Evolutionary conservation across 371 early-diverging fungal genomes (phyloP).

Genomic region (Syncephalastrum sp.): DNA sequence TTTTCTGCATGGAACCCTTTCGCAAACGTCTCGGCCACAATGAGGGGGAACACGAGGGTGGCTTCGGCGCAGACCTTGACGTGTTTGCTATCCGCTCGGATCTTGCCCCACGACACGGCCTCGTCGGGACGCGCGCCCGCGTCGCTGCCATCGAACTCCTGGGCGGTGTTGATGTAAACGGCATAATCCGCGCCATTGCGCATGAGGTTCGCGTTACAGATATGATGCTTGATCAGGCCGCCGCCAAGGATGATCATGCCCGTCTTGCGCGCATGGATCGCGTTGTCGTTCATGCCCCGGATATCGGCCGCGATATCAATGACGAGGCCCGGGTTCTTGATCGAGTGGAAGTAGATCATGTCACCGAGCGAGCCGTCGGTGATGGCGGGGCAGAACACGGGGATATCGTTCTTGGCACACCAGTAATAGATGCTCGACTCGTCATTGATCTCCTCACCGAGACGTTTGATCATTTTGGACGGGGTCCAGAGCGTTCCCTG

Average conservation of each 20-base stretch:
- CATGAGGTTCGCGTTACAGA: constrained; percentile 99
- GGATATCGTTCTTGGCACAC: constrained; percentile 91
- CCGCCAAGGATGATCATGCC: constrained; percentile 99
- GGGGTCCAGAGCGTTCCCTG: constrained; percentile 90
- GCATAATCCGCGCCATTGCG: constrained; percentile 99
- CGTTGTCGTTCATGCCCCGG: constrained; percentile 90
- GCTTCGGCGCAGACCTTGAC: constrained; percentile 97
- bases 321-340: constrained; percentile 90
- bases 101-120: constrained; percentile 99
- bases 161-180: constrained; percentile 98
- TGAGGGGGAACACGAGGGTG: constrained; percentile 92
- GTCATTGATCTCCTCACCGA: constrained; percentile 96
- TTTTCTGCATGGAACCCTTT: constrained; percentile 37
- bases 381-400: constrained; percentile 98
- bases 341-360: constrained; percentile 98
- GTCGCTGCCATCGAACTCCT: constrained; percentile 99
- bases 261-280: constrained; percentile 93
- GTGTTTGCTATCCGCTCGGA: constrained; percentile 79
- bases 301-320: constrained; percentile 98
- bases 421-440: constrained; percentile 97
- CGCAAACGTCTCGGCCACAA: constrained; percentile 95
- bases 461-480: constrained; percentile 86
- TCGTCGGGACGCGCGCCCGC: constrained; percentile 99
- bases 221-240: constrained; percentile 99
- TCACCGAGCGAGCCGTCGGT: constrained; percentile 99